Base-by-base conservation (phyloP, 2,329 filamentous ascomycete species). In the Xylogone sp. region DNA sequence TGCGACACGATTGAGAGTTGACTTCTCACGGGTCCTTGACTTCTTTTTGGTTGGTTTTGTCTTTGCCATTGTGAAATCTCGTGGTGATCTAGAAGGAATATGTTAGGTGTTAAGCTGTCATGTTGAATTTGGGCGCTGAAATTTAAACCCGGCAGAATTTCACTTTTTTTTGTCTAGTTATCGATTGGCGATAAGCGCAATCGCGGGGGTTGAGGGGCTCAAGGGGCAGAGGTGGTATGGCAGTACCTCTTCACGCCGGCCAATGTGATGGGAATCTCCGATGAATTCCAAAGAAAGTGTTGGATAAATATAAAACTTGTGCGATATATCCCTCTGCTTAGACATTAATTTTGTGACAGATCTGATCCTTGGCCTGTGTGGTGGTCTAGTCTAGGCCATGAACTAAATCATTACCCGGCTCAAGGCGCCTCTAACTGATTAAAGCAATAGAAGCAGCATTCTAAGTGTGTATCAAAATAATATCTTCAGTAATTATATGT, bases 41-140 rank as follows among this genome's bases (percentile, higher is more conserved):
- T 65, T 66, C 53, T 64, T 65, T 18, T 62, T 59, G 10, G 50
- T 60, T 19, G 65, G 64, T 50, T 66, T 66, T 12, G 62, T 65
- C 56, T 68, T 68, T 29, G 65, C 65, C 65, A 68, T 68, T 51
- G 47, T 57, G 18, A 39, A 24, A 9, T 20, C n/a, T 42, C 10
- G 24, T 27, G 16, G 18, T 27, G 20, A 34, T 48, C 21, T 46
- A n/a, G 39, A 13, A 34, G 21, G 6, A 21, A 39, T 39, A 39
- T 39, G n/a, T 7, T n/a, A 16, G n/a, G 34, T 18, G 34, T 39
- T 16, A 39, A 18, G 34, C n/a, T 39, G 34, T 16, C n/a, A 39
- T 18, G 34, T 39, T 39, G 34, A 39, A 16, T 39, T 13, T 13
- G 34, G 34, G n/a, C 10, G 24, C 10, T 10, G 6, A 10, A 27